phyloP scores from a whole-genome alignment of 2,329 filamentous ascomycete species.

The Chlorencoelia australis region DNA sequence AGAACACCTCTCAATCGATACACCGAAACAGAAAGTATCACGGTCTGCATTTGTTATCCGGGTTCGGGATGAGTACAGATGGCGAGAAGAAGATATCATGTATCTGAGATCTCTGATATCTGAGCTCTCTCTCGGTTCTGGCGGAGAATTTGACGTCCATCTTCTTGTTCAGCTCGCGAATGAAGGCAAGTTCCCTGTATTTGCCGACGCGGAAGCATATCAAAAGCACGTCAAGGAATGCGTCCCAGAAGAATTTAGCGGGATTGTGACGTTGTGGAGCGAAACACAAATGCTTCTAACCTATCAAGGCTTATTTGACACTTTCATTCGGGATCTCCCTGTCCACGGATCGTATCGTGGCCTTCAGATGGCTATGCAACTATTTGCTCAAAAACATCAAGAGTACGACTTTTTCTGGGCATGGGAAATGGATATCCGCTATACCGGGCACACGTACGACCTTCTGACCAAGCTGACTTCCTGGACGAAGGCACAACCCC shows the following conservation, averaged over 20 bases:
- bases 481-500: conserved; percentile 64
- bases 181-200: conserved; percentile 68
- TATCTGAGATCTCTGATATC: conserved; percentile 76
- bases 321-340: conserved; percentile 58
- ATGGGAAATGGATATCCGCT: conserved; percentile 90
- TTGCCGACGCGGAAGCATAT: conserved; percentile 64
- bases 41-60: conserved; percentile 74
- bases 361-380: conserved; percentile 87
- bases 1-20: conserved; percentile 1
- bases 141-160: conserved; percentile 79
- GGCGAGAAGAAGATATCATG: conserved; percentile 70
- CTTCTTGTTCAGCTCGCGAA: conserved; percentile 76
- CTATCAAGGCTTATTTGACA: conserved; percentile 79
- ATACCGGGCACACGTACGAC: conserved; percentile 79
- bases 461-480: conserved; percentile 57
- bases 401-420: conserved; percentile 92
- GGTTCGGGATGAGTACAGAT: conserved; percentile 72
- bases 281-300: conserved; percentile 85
- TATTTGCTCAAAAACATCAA: conserved; percentile 79
- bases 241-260: conserved; percentile 76
- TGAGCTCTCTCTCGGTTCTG: conserved; percentile 70
- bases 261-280: conserved; percentile 85
- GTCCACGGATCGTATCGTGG: conserved; percentile 90
- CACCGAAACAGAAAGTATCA: conserved; percentile 28
- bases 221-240: conserved; percentile 54